Base-by-base conservation (phyloP, 2,329 filamentous ascomycete genomes). In the Madurella fahalii region DNA sequence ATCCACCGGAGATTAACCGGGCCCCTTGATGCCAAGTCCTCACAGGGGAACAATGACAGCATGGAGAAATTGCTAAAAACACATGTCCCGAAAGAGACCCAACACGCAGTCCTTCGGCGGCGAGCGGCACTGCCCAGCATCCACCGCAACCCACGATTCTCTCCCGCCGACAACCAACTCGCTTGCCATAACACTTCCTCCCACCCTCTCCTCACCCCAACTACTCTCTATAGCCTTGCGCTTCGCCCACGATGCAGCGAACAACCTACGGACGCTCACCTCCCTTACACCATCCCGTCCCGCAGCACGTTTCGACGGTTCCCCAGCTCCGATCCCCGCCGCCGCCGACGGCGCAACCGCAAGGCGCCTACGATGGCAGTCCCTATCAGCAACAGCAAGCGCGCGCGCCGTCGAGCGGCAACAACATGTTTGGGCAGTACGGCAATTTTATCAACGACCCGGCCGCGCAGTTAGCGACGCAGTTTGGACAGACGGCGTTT, bases 301-400 rank as follows among this genome's bases (percentile, higher is more conserved):
- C 94, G 59, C 94, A 99, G 74, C 94, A 99, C 79, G 93, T 97
- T 67, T 97, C 94, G 68, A 95, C 92, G 55, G 94, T 99, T 47
- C 94, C 94, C 43, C 94, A 97, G 76, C 85, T 99, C 71, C 86
- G 95, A 72, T 97, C 94, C 55, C 94, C 94, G 58, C 93, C 89
- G 55, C 89, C 90, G 58, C 92, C 90, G 39, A 80, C 80, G 49
- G 82, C 80, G 54, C 85, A 84, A 61, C 84, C 85, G 54, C 86
- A 89, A 67, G 81, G 84, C 63, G 79, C 81, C 58, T 77, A 78
- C 59, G 63, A 63, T 58, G 78, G 80, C 62, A 80, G 87, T 74
- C 84, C 86, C 48, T 91, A 89, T 67, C 85, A 86, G 34, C 89
- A 90, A 61, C 87, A 89, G 67, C 64, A 65, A 72, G 59, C 66